phyloP scores from a whole-genome alignment of 805 yeast species.

The Wickerhamomyces chambardii region DNA sequence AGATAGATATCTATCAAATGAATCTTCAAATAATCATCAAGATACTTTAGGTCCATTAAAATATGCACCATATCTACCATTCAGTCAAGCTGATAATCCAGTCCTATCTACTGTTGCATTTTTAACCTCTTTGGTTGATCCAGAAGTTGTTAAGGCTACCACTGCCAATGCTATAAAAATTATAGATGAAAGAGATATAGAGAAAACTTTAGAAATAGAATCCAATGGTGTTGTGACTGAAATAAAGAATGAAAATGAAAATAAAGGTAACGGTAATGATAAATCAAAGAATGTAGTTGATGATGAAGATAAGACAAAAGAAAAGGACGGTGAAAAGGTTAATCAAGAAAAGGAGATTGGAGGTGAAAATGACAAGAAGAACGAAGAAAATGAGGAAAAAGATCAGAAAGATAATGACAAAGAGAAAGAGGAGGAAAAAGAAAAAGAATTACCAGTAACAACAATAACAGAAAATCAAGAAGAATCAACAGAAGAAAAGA shows the following conservation, averaged over 20 bases:
- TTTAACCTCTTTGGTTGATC: slow-evolving; percentile 76
- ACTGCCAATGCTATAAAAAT: slow-evolving; percentile 46
- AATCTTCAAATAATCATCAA: no score
- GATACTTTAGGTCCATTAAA: slow-evolving; percentile 64
- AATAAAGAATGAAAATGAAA: slow-evolving; percentile 8
- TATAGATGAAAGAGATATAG: slow-evolving; percentile 15
- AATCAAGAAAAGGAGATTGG: slow-evolving; percentile 5
- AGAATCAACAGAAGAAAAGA: not conserved
- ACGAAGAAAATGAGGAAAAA: slow-evolving; percentile 1
- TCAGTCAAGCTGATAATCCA: slow-evolving; percentile 84
- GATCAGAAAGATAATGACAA: slow-evolving; percentile 4
- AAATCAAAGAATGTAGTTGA: slow-evolving; percentile 1
- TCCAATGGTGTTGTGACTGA: slow-evolving; percentile 1
- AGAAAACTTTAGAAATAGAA: slow-evolving; percentile 9
- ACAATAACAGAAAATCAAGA: no score
- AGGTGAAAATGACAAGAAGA: slow-evolving; percentile 1
- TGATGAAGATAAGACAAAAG: not conserved
- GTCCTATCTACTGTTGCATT: slow-evolving; percentile 89
- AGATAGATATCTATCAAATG: slow-evolving; percentile 51
- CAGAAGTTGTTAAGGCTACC: slow-evolving; percentile 78
- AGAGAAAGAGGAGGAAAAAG: not conserved
- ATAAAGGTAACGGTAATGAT: slow-evolving; percentile 3
- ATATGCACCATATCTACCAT: slow-evolving; percentile 78
- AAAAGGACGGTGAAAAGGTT: slow-evolving; percentile 4
- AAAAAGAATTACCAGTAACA: no score